Evolutionary conservation across 805 yeast genomes (phyloP).

Genomic region (Nakazawaea wickerhamii): DNA sequence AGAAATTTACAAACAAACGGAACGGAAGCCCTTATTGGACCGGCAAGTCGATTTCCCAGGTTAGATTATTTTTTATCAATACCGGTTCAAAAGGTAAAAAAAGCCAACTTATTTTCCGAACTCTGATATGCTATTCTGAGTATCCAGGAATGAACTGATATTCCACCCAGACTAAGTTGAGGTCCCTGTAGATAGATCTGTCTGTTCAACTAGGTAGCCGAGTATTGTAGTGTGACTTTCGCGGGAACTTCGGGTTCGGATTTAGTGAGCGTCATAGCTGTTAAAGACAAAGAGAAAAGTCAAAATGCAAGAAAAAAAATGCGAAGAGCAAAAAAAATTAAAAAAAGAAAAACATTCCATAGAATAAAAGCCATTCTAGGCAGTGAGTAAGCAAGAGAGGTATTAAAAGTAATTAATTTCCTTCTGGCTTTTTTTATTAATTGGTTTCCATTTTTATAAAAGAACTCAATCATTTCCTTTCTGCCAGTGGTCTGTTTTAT

Average conservation of each 20-base stretch:
- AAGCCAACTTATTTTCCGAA: too few species aligned
- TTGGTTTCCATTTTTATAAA: not conserved
- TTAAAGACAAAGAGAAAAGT: not conserved
- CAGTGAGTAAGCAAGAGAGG: not conserved
- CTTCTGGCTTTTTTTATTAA: not conserved
- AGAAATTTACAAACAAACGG: not conserved
- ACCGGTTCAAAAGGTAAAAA: too few species aligned
- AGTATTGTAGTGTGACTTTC: not conserved
- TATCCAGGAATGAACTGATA: too few species aligned
- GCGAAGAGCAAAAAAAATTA: not conserved
- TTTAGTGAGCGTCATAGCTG: not conserved
- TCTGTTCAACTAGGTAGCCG: too few species aligned
- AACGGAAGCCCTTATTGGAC: not conserved
- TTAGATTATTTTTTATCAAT: too few species aligned
- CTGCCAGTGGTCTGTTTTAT: not conserved
- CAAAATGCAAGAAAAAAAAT: not conserved
- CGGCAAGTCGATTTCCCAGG: too few species aligned
- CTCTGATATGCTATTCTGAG: too few species aligned
- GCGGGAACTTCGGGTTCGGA: conserved; percentile 1
- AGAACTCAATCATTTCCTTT: not conserved
- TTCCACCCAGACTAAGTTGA: too few species aligned
- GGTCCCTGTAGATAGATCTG: too few species aligned
- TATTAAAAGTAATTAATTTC: not conserved
- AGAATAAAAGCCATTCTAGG: not conserved
- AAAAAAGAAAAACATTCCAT: too few species aligned